Base-by-base conservation (phyloP, 768 basidiomycete species). In the Pleurotus platypus region DNA sequence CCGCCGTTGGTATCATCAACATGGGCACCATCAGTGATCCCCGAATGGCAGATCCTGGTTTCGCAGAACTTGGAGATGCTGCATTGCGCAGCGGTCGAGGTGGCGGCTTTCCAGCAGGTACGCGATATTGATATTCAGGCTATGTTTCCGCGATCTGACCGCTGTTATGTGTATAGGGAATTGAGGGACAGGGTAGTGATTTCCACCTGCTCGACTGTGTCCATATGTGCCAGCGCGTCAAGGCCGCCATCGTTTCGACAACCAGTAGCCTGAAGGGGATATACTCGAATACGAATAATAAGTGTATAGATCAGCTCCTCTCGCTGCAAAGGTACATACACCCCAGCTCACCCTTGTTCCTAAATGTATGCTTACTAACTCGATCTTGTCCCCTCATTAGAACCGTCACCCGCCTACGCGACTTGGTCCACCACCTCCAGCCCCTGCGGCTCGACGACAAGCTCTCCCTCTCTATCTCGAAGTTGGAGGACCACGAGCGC, bases 401-500 rank as follows among this genome's bases (percentile, higher is more conserved):
- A 26, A 60, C 63, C 18, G 56, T 54, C 11, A 57, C 16, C 13
- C 8, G 38, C 3, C 48, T 63, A 37, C 56, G 55, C 35, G 49
- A 27, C 49, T 59, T 50, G 55, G 39, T 45, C 24, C 3, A 39
- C 43, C 18, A 57, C 57, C 11, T 60, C 54, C 18, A 58, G 22
- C 18, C 22, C 55, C 18, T 50, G 62, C 7, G 47, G 57, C 15
- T 64, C 47, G 16, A 42, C 46, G 7, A 66, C 27, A 71, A 70
- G 54, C 61, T 65, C 12, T 62, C 58, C 16, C 62, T 61, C 46
- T 64, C 71, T 27, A 60, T 73, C 37, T 59, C 64, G 42, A 77
- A 76, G 66, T 61, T 75, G 54, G 64, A 66, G 54, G 67, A 76
- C 62, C 74, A 75, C 65, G 75, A 76, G 61, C 58, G 60, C 49